These are phyloP conservation scores for Mycena indigotica DNA, from an alignment of 768 basidiomycete genomes.

Conservation along the genomic window DNA sequence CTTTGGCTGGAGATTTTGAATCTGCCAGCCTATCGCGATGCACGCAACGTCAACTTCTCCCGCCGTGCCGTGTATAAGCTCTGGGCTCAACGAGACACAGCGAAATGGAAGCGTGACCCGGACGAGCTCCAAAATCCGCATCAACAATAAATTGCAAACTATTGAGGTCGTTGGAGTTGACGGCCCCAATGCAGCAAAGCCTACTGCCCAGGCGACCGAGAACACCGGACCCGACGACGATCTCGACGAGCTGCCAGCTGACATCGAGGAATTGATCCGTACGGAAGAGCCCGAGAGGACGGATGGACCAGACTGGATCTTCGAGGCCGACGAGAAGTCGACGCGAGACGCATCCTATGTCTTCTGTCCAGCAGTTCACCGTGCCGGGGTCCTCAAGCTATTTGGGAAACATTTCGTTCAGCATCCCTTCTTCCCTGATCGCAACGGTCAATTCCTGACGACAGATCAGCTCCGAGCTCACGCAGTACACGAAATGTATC, in stretches of 20 bases:
- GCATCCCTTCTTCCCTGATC: slow-evolving; percentile 29
- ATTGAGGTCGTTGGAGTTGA: not conserved
- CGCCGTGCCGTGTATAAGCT: slow-evolving; percentile 24
- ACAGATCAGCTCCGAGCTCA: slow-evolving; percentile 24
- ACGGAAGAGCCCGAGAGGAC: not conserved
- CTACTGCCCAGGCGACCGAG: not conserved
- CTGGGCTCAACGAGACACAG: slow-evolving; percentile 21
- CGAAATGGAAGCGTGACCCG: slow-evolving; percentile 26
- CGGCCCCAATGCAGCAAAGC: too few species aligned
- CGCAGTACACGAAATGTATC: slow-evolving; percentile 38
- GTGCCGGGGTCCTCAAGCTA: slow-evolving; percentile 26
- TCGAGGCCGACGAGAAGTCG: slow-evolving; percentile 28
- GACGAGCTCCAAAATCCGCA: slow-evolving; percentile 22
- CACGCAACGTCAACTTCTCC: slow-evolving; percentile 1
- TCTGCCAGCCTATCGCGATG: not conserved
- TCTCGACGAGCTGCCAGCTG: slow-evolving; percentile 22
- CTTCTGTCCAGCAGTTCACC: slow-evolving; percentile 35
- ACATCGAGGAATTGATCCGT: not conserved
- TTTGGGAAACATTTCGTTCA: slow-evolving; percentile 34
- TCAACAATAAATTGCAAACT: not conserved
- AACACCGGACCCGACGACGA: slow-evolving; percentile 12
- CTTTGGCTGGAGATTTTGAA: not conserved
- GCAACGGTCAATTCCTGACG: slow-evolving; percentile 11
- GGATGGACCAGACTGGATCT: slow-evolving; percentile 29
- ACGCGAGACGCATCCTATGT: slow-evolving; percentile 22